These are phyloP conservation scores for Rubia tinctorum DNA, from an alignment of 305 asterid species.

Conservation along the genomic window DNA sequence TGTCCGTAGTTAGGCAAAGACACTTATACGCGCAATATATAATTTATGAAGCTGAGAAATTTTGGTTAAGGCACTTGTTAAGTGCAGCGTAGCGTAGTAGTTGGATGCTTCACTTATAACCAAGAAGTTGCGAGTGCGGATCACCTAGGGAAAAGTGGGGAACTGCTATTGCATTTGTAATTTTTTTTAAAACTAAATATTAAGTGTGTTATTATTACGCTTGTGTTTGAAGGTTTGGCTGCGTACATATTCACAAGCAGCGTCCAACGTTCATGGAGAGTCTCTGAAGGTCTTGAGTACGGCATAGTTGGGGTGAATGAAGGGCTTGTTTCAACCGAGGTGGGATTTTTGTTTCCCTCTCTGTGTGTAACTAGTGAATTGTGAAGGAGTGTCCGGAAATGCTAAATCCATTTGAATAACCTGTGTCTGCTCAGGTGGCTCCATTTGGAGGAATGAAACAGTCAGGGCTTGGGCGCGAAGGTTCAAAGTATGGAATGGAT, in stretches of 20 bases:
- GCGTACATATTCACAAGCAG: slow-evolving; percentile 78
- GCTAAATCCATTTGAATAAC: slow-evolving; percentile 4
- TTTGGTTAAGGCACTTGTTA: too few relatives aligned
- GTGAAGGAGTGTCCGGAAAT: slow-evolving; percentile 2
- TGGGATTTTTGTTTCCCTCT: slow-evolving; percentile 22
- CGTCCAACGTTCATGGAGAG: slow-evolving; percentile 93
- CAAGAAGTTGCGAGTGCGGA: too few relatives aligned
- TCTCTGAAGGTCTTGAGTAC: slow-evolving; percentile 94
- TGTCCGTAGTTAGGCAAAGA: not conserved
- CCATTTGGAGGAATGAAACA: slow-evolving; percentile 97
- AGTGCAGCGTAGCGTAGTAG: not conserved
- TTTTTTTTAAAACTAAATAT: too few relatives aligned
- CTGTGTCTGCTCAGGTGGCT: slow-evolving; percentile 56
- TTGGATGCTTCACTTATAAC: too few relatives aligned
- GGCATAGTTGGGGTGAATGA: slow-evolving; percentile 97
- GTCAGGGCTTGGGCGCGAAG: slow-evolving; percentile 98
- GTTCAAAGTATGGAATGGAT: slow-evolving; percentile 96
- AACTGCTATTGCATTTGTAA: too few relatives aligned
- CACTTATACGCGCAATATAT: not conserved
- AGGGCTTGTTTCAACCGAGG: slow-evolving; percentile 98
- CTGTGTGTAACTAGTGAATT: not conserved
- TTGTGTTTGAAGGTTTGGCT: slow-evolving; percentile 64
- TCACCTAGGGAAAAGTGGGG: too few relatives aligned
- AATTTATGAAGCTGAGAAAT: not conserved
- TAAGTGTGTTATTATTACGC: not conserved